Conservation (phyloP, 768 basidiomycete genomes). For the Rhizopogon vinicolor region DNA sequence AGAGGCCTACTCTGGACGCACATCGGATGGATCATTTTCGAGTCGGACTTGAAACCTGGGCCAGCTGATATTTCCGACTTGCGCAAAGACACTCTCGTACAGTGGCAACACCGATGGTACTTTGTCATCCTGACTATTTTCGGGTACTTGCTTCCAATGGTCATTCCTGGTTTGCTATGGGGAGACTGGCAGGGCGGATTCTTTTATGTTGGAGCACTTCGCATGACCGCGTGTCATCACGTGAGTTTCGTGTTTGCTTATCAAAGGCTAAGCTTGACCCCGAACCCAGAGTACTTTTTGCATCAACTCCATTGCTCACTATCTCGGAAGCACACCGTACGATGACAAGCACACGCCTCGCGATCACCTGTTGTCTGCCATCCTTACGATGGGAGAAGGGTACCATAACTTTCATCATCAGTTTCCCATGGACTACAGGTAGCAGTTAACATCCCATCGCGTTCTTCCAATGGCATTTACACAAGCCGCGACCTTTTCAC, state of each 20-base stretch:
- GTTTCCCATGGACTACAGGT: slow-evolving; percentile 70
- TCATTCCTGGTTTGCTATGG: slow-evolving; percentile 69
- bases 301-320: slow-evolving; percentile 87
- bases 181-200: slow-evolving; percentile 75
- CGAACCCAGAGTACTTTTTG: slow-evolving; percentile 69
- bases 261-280: neutral
- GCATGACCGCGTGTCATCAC: slow-evolving; percentile 77
- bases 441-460: neutral
- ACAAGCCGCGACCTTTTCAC: neutral
- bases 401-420: slow-evolving; percentile 83
- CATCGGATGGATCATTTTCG: slow-evolving; percentile 82
- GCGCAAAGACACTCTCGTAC: slow-evolving; percentile 60
- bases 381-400: slow-evolving; percentile 71
- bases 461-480: slow-evolving; percentile 2
- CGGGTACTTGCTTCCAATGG: slow-evolving; percentile 65
- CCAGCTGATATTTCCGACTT: slow-evolving; percentile 71
- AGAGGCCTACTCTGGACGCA: slow-evolving; percentile 79
- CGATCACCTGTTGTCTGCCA: slow-evolving; percentile 76
- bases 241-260: slow-evolving; percentile 36
- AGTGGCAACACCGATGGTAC: slow-evolving; percentile 78
- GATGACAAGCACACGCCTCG: slow-evolving; percentile 76
- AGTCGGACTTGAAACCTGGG: slow-evolving; percentile 67
- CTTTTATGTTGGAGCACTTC: slow-evolving; percentile 68
- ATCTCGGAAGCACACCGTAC: slow-evolving; percentile 75
- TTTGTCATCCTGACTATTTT: slow-evolving; percentile 56